Conservation (phyloP, 495 filamentous ascomycete genomes). For the Hyaloscypha bicolor region DNA sequence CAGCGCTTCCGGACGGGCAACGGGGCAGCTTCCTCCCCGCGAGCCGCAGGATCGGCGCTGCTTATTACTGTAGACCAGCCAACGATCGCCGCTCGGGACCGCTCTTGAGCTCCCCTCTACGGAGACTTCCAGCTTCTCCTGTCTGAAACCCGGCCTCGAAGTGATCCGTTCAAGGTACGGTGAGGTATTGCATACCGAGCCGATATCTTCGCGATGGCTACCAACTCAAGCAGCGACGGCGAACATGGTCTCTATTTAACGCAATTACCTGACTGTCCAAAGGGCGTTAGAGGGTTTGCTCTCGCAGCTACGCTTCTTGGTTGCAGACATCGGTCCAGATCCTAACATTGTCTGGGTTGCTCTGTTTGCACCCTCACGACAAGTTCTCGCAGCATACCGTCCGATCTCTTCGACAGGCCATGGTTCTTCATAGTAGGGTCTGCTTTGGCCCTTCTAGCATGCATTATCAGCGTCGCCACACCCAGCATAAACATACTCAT, state of each 20-base stretch:
- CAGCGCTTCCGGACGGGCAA: not conserved
- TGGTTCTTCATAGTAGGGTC: constrained; percentile 50
- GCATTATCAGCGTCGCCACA: constrained; percentile 46
- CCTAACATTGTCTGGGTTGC: constrained; percentile 41
- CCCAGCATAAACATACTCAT: constrained; percentile 47
- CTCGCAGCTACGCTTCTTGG: constrained; percentile 1
- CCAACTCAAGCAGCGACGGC: not conserved
- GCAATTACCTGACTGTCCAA: not conserved
- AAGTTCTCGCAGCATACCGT: constrained; percentile 27
- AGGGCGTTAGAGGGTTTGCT: constrained; percentile 10
- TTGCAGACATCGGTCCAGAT: constrained; percentile 37
- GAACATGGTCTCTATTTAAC: not conserved
- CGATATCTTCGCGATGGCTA: not conserved
- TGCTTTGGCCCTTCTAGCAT: constrained; percentile 44
- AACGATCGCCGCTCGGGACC: not conserved
- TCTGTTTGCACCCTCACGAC: constrained; percentile 37
- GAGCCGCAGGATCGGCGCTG: not conserved
- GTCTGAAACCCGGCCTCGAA: not conserved
- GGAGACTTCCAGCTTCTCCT: not conserved
- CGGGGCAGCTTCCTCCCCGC: not conserved
- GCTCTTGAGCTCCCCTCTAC: not conserved
- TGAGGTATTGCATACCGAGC: not conserved
- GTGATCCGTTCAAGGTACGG: not conserved
- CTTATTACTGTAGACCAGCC: not conserved
- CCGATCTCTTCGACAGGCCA: constrained; percentile 55